Evolutionary conservation across 768 basidiomycete genomes (phyloP), one percentile per base, ranked within the genome.

Genomic region (Kwoniella bestiolae): DNA sequence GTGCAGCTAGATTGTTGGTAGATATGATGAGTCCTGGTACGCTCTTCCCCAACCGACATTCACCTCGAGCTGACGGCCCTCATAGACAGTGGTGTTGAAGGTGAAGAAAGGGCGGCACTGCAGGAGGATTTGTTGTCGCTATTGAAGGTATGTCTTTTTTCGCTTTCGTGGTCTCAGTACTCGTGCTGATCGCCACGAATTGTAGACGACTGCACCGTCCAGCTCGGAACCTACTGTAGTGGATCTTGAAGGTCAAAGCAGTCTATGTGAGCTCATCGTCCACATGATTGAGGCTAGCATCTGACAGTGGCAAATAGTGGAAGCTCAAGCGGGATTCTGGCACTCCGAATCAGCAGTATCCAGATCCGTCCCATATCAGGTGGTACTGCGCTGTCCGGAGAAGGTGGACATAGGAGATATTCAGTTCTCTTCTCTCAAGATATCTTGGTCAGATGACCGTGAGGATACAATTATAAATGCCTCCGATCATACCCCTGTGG

Each of bases 1-100:
- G 89, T 16, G 89, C 89, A 46, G 86, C 93, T 53, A 86, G 84
- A 68, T 79, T 94, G n/a, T 79, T 94, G 60, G 76, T 94, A 11
- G 92, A 95, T 79, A 89, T 94, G 87, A 82, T 95, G 61, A 87
- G 87, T 9, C 87, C 90, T 71, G 89, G 92, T 91, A 56, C 63
- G 84, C 77, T 66, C 59, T 5, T 7, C 44, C 14, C 14, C 29
- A 29, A 1, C 35, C 47, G 8, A 23, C 23, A 5, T 34, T 11
- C 1, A 14, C 18, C 9, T 11, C 23, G 3, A 16, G 47, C 66
- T 69, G 21, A 67, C 34, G 21, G 9, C 59, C 44, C 2, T 0
- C 52, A 35, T 55, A 69, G 70, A 62, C 16, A 69, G 68, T 46
- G 70, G 72, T 6, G 47, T 75, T 4, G 61, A 69, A 16, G 69